Evolutionary conservation across 768 basidiomycete genomes (phyloP), one percentile per base, ranked within the genome.

Genomic region (Termitomyces heimii): DNA sequence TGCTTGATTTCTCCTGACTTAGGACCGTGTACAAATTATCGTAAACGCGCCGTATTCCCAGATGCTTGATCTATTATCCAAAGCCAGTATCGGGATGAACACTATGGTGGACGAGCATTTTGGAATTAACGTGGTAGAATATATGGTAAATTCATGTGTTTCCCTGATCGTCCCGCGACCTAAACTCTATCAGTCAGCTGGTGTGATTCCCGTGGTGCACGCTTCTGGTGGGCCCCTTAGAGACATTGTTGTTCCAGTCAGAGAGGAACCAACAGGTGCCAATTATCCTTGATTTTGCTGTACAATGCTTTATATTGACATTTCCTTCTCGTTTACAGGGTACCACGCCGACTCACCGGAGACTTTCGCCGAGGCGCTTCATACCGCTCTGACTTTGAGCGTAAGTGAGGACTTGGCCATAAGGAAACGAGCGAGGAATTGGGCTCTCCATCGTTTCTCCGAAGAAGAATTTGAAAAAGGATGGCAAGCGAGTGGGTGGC

Each of bases 71-170:
- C 86, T 88, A 80, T 76, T 99, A 2, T 83, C 87, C 7, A 73
- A 73, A 45, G 84, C 94, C 1, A 89, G 86, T 60, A 79, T 98
- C 16, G 95, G 96, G 0, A 68, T 98, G 26, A 95, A 92, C 66
- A 97, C 96, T 14, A 99, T 99, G 96, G 82, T 94, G 0, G 94
- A 98, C 66, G 96, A 99, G 70, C 96, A 99, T 68, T 99, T 98
- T 60, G 96, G 97, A 2, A 98, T 99, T 69, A 97, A 94, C 63
- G 80, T 99, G 37, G 96, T 99, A 8, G 96, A 99, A 69, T 96
- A 91, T 64, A 96, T 98, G 95, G 95, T 91, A 49, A 61, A 82
- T 69, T 14, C 5, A 16, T 61, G 55, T 45, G 18, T 52, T 32
- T 16, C 28, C 3, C 18, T 18, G 31, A 34, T 16, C 2, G 54